A percentile compares a stretch with the other conserved stretches of the same genome.
phyloP scores from a whole-genome alignment of 768 basidiomycete genomes.

The Suillus weaverae region DNA sequence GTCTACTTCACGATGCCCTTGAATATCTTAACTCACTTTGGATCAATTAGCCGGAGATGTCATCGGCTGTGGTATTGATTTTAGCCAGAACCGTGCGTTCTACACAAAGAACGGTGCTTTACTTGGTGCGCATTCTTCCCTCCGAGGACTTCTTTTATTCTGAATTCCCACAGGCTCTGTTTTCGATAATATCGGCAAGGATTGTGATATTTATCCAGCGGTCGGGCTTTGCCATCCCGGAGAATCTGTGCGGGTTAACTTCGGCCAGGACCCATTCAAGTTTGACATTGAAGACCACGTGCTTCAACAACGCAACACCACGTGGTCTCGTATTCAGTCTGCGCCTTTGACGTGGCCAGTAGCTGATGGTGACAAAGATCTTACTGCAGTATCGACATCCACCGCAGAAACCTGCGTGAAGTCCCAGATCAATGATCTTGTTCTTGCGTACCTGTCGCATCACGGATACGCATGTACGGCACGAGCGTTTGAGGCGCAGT shows the following conservation, averaged over 20 bases:
- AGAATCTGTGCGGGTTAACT: conserved; percentile 84
- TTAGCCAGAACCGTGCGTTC: conserved; percentile 75
- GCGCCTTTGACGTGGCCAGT: conserved; percentile 53
- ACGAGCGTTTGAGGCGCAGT: conserved; percentile 61
- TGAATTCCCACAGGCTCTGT: conserved; percentile 49
- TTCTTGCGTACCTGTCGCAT: conserved; percentile 79
- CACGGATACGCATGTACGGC: conserved; percentile 80
- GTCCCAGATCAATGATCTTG: conserved; percentile 66
- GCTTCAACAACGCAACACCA: conserved; percentile 61
- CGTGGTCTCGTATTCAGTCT: conserved; percentile 67
- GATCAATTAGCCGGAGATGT: conserved; percentile 69
- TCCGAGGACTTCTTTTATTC: conserved; percentile 2
- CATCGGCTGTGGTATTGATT: conserved; percentile 93
- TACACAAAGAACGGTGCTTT: conserved; percentile 86
- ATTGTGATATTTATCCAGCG: conserved; percentile 76
- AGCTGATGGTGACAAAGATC: conserved; percentile 12
- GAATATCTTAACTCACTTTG: conserved; percentile 8
- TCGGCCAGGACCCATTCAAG: conserved; percentile 81
- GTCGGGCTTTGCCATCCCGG: conserved; percentile 80
- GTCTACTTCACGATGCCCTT: conserved; percentile 24
- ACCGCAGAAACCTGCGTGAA: conserved; percentile 51
- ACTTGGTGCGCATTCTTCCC: conserved; percentile 46
- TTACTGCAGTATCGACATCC: conserved; percentile 11
- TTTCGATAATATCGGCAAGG: conserved; percentile 71
- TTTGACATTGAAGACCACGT: conserved; percentile 91